Evolutionary conservation across 2,329 filamentous ascomycete genomes (phyloP).

Genomic region (Aspergillus puulaauensis): DNA sequence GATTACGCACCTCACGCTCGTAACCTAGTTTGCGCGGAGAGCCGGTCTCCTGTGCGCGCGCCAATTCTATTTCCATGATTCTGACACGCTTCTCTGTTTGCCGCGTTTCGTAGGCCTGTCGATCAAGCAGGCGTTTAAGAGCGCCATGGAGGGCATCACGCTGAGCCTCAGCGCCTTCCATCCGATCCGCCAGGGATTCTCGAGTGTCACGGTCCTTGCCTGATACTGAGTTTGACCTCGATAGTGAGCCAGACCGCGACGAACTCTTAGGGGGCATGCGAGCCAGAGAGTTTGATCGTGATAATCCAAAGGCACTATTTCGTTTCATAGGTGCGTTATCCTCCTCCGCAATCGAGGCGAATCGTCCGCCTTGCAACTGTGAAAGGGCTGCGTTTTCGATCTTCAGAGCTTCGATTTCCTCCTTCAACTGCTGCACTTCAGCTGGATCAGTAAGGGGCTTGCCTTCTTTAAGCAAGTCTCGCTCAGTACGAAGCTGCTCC

Average conservation of each 20-base stretch:
- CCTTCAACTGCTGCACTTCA: slow-evolving; percentile 71
- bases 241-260: slow-evolving; percentile 51
- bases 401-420: slow-evolving; percentile 72
- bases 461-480: slow-evolving; percentile 80
- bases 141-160: slow-evolving; percentile 88
- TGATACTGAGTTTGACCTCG: slow-evolving; percentile 57
- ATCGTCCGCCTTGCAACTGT: slow-evolving; percentile 50
- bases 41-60: slow-evolving; percentile 63
- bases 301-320: slow-evolving; percentile 54
- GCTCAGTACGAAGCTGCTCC: slow-evolving; percentile 78
- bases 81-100: slow-evolving; percentile 80
- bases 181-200: slow-evolving; percentile 71
- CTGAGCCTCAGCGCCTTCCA: slow-evolving; percentile 92
- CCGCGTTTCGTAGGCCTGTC: slow-evolving; percentile 80
- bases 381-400: slow-evolving; percentile 46
- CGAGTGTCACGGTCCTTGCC: slow-evolving; percentile 60
- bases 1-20: slow-evolving; percentile 74
- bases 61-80: slow-evolving; percentile 73
- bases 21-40: slow-evolving; percentile 76
- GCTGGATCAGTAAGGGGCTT: slow-evolving; percentile 64
- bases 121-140: slow-evolving; percentile 77
- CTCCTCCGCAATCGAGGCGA: slow-evolving; percentile 64
- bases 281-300: slow-evolving; percentile 67
- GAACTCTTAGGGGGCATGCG: slow-evolving; percentile 48
- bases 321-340: slow-evolving; percentile 34